Percentiles rank a stretch among this genome's conserved stretches.
phyloP scores from a whole-genome alignment of 2,329 filamentous ascomycete genomes.

The Scedosporium apiospermum region DNA sequence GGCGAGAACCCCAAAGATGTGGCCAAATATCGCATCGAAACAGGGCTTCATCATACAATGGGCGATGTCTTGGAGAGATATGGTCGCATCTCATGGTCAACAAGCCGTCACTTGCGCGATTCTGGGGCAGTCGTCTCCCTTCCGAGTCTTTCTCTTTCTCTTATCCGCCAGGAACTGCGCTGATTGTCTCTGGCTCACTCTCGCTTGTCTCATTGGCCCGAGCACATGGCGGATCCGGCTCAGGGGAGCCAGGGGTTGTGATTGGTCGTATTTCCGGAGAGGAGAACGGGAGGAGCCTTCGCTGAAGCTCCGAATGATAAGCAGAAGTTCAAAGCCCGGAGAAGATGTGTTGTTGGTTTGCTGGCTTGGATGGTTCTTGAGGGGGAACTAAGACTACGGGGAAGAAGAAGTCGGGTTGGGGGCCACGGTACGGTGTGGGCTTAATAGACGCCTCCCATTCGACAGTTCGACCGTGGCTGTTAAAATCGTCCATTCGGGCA shows the following conservation, averaged over 20 bases:
- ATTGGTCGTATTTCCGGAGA: not conserved
- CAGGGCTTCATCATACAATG: no score
- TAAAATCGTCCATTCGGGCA: not conserved
- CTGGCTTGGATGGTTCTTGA: not conserved
- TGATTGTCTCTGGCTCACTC: not conserved
- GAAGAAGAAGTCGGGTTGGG: not conserved
- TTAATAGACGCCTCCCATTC: not conserved
- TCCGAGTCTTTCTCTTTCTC: no score
- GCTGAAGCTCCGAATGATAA: not conserved
- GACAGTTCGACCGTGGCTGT: not conserved
- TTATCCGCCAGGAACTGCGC: no score
- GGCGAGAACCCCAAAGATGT: not conserved
- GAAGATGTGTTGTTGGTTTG: no score
- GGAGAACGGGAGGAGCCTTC: not conserved
- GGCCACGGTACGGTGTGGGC: not conserved
- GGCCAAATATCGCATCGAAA: no score
- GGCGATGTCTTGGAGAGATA: no score
- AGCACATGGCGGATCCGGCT: not conserved
- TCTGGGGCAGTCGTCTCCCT: no score
- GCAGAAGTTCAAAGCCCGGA: not conserved
- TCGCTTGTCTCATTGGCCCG: not conserved
- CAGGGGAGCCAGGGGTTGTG: not conserved
- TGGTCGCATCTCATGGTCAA: no score
- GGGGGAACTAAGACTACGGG: not conserved
- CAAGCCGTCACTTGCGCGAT: no score